Percentiles rank a stretch among this genome's conserved stretches.
These are phyloP conservation scores for Neurospora sp. DNA, from an alignment of 2,329 filamentous ascomycete species.

Conservation along the genomic window DNA sequence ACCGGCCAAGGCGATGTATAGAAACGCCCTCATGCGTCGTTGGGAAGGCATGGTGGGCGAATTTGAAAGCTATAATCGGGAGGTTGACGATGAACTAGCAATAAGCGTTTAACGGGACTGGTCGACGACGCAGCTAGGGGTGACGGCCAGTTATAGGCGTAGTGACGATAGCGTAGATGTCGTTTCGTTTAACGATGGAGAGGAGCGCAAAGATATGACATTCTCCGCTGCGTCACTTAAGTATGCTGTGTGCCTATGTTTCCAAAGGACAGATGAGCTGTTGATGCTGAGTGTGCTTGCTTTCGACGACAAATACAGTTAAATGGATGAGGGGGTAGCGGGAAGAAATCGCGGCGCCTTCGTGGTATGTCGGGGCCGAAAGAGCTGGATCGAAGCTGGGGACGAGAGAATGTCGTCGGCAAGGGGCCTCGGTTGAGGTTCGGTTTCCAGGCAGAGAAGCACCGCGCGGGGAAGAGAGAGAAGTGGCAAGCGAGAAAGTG, in stretches of 20 bases:
- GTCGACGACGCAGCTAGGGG: not conserved
- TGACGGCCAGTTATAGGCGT: not conserved
- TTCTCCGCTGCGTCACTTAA: not conserved
- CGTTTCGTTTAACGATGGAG: not conserved
- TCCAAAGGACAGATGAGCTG: not conserved
- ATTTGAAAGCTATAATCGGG: not conserved
- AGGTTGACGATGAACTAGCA: not conserved
- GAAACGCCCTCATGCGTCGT: constrained; percentile 28
- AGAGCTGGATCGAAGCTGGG: not conserved
- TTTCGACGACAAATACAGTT: not conserved
- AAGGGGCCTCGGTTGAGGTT: not conserved
- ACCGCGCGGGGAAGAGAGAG: not conserved
- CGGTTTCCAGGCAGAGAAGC: not conserved
- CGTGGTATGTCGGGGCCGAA: not conserved
- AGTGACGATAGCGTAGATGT: not conserved
- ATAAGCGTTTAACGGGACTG: not conserved
- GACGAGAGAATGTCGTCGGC: not conserved
- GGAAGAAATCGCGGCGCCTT: not conserved
- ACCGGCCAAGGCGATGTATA: constrained; percentile 52
- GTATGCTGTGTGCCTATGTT: not conserved
- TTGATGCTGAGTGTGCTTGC: not conserved
- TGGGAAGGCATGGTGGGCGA: constrained; percentile 17
- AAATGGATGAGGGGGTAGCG: not conserved
- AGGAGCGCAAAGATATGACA: not conserved
- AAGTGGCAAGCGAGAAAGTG: not conserved